phyloP scores from a whole-genome alignment of 768 basidiomycete species.

The Lactarius hatsudake region DNA sequence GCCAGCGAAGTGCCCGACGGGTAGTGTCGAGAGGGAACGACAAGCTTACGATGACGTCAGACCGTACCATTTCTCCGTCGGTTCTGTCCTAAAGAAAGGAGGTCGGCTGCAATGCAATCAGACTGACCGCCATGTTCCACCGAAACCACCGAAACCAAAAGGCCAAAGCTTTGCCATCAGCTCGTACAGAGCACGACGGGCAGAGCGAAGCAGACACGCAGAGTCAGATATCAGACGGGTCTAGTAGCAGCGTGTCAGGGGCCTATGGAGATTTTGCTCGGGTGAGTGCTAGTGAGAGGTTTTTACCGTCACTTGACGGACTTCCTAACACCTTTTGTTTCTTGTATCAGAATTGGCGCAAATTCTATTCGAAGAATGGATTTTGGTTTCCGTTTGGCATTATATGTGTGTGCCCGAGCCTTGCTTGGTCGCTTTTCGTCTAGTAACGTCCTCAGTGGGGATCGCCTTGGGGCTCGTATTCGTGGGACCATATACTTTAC shows the following conservation, averaged over 20 bases:
- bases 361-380: conserved; percentile 38
- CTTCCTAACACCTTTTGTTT: background rate
- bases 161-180: conserved; percentile 33
- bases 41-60: background rate
- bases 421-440: conserved; percentile 4
- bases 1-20: no score
- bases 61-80: background rate
- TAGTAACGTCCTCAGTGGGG: conserved; percentile 48
- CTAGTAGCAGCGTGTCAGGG: conserved; percentile 31
- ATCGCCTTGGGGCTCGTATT: conserved; percentile 59
- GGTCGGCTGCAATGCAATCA: no score
- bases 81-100: background rate
- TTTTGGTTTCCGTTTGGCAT: conserved; percentile 75
- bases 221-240: conserved; percentile 31
- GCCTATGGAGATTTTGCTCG: conserved; percentile 32
- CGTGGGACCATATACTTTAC: conserved; percentile 63
- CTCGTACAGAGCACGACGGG: conserved; percentile 27
- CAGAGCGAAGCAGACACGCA: conserved; percentile 30
- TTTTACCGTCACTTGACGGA: background rate
- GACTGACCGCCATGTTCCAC: conserved; percentile 33
- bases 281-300: conserved; percentile 28
- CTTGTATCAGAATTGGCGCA: background rate
- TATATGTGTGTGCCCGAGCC: conserved; percentile 42
- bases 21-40: no score
- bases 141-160: conserved; percentile 37